Percentiles rank a stretch among this genome's conserved stretches.
Evolutionary conservation across 805 yeast species (phyloP).

Genomic region (Starmerella bombicola): DNA sequence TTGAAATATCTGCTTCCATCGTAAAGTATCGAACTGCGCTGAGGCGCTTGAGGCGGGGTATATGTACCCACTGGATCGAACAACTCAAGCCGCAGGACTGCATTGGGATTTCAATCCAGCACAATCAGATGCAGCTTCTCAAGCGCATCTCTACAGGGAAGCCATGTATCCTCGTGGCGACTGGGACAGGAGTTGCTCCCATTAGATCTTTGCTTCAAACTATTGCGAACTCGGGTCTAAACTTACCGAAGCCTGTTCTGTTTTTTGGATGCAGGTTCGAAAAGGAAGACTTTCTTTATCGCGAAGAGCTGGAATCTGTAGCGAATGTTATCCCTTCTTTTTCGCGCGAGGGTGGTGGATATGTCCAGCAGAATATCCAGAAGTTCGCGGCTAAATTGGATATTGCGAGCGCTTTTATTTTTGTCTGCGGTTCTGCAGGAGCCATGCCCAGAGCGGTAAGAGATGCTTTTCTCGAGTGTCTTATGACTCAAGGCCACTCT

Average conservation of each 20-base stretch:
- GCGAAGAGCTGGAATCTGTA: constrained; percentile 33
- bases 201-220: constrained; percentile 50
- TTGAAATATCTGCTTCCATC: constrained; percentile 69
- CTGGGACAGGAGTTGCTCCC: constrained; percentile 97
- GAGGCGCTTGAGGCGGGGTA: constrained; percentile 61
- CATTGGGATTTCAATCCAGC: constrained; percentile 28
- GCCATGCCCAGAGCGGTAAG: constrained; percentile 85
- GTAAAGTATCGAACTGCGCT: constrained; percentile 80
- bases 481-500: constrained; percentile 23
- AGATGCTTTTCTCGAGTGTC: constrained; percentile 57
- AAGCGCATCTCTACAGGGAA: constrained; percentile 23
- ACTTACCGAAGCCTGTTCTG: constrained; percentile 25
- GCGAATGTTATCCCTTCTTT: constrained; percentile 34
- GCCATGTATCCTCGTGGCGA: constrained; percentile 57
- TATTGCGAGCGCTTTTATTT: constrained; percentile 53
- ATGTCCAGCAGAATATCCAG: constrained; percentile 68
- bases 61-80: constrained; percentile 69
- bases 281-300: constrained; percentile 57
- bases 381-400: constrained; percentile 36
- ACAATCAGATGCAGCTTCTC: constrained; percentile 24
- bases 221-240: constrained; percentile 24
- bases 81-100: constrained; percentile 37
- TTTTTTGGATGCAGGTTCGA: constrained; percentile 65
- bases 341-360: constrained; percentile 40
- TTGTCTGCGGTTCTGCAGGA: constrained; percentile 88